Base-by-base conservation (phyloP, 148 eudicot genomes). In the Rhododendron simsii region DNA sequence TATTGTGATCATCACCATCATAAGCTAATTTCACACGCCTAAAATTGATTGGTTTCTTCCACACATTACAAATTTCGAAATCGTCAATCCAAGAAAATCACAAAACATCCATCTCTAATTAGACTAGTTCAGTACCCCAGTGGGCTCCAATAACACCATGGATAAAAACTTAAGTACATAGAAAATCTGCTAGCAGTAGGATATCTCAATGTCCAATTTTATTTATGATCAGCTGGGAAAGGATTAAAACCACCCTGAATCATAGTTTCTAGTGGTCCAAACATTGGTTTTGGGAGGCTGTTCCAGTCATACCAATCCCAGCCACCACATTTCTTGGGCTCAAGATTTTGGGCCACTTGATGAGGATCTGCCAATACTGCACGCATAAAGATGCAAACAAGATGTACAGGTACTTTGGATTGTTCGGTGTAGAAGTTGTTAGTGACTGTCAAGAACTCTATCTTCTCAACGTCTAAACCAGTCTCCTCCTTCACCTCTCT, bases 221-320 rank as follows among this genome's bases (percentile, higher is more conserved):
- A 83, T 47, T 30, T 87, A 5, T 44, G 71, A 55, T 45, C 83
- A 75, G 78, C 78, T 3, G 88, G 89, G 81, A 96, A 93, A 44
- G 96, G 98, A 87, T 87, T 85, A 78, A 94, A 91, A 7, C 96
- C 98, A 81, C 84, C 77, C 15, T 80, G 85, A 57, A 93, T 89
- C 90, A 93, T 89, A 30, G 83, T 92, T 86, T 95, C 91, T 53
- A 96, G 88, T 0, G 95, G 94, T 75, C 87, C 89, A 89, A 96
- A 95, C 26, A 96, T 90, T 5, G 99, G 96, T 26, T 87, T 78
- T 1, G 99, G 99, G 84, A 94, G 98, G 86, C 91, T 65, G 39
- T 91, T 90, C 98, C 98, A 95, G 76, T 92, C 94, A 77, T 90
- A 96, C 99, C 99, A 96, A 77, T 92, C 93, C 99, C 99, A 96